A percentile compares a stretch with the other conserved stretches of the same genome.
phyloP scores from a whole-genome alignment of 768 basidiomycete species.

The Chalciporus chontae region DNA sequence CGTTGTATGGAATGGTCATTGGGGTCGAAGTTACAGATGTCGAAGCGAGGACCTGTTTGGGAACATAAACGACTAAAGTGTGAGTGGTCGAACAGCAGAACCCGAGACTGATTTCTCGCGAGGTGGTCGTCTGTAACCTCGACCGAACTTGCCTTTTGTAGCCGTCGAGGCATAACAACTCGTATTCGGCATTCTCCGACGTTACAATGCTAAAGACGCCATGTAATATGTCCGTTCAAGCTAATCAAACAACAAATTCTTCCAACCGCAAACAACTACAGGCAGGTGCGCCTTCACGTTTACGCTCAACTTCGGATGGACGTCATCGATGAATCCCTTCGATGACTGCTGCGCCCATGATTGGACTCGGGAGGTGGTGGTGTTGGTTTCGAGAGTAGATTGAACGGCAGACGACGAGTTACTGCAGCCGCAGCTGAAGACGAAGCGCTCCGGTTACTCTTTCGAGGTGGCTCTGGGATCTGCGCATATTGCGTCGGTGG shows the following conservation, averaged over 20 bases:
- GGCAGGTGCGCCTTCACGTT: constrained; percentile 4
- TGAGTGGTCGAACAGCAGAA: not conserved
- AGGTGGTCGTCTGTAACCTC: not conserved
- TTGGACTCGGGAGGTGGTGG: constrained; percentile 28
- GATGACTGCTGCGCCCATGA: constrained; percentile 30
- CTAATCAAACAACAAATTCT: constrained; percentile 27
- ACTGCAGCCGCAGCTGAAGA: constrained; percentile 47
- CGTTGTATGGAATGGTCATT: constrained; percentile 60
- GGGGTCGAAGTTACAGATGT: constrained; percentile 3
- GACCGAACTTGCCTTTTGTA: constrained; percentile 15
- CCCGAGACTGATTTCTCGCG: no score
- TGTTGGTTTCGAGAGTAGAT: constrained; percentile 56
- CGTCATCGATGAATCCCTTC: constrained; percentile 42
- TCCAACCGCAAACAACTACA: constrained; percentile 6
- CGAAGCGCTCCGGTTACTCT: constrained; percentile 36
- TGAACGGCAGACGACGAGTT: constrained; percentile 63
- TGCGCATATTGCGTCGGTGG: constrained; percentile 68
- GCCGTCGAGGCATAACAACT: not conserved
- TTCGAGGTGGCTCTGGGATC: constrained; percentile 64
- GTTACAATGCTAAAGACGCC: no score
- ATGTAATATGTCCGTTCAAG: constrained; percentile 20
- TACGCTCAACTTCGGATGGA: constrained; percentile 30
- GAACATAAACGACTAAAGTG: constrained; percentile 11
- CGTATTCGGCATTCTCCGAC: constrained; percentile 27
- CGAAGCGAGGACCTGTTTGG: not conserved